Evolutionary conservation across 345 rosid genomes (phyloP), one percentile per base, ranked within the genome.

Genomic region (Citropsis articulata): DNA sequence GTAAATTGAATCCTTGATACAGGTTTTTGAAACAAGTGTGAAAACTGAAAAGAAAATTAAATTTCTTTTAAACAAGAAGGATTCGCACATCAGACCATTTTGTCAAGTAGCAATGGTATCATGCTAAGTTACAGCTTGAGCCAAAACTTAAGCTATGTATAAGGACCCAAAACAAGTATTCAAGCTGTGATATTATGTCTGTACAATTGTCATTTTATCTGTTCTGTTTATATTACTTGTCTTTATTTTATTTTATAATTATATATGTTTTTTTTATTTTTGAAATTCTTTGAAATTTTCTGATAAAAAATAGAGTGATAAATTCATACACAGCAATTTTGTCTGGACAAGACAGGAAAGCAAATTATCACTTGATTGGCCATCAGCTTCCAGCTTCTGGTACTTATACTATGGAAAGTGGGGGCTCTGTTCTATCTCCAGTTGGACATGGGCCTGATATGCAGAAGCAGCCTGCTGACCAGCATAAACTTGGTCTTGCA

Each of bases 281-380:
- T 31, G 40, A 33, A 40, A 71, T 28, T 63, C 35, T 33, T 70
- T 70, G 18, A 70, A 48, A 45, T 12, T 12, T 45, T 70, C 14
- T 27, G 21, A 62, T 27, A 62, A 48, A 18, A 28, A 48, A 36
- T 55, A 35, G 31, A 22, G 36, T 76, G 72, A 38, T n/a, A 36
- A 75, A 33, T 65, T 67, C 48, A 50, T 48, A 27, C 65, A n/a
- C n/a, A n/a, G n/a, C n/a, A 78, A 5, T 82, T 80, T 75, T 36
- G 80, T 80, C 25, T 85, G 81, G 80, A 48, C 18, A 50, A 63
- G 75, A 78, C 92, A 95, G 98, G 98, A 56, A 48, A 71, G 69
- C 45, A 60, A 81, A 87, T 80, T 80, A 90, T 82, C 89, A 92
- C 48, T 66, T 86, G 80, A 42, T 89, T 48, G 97, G 94, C 74